Conservation (phyloP, 768 basidiomycete species). For the Artomyces pyxidatus region DNA sequence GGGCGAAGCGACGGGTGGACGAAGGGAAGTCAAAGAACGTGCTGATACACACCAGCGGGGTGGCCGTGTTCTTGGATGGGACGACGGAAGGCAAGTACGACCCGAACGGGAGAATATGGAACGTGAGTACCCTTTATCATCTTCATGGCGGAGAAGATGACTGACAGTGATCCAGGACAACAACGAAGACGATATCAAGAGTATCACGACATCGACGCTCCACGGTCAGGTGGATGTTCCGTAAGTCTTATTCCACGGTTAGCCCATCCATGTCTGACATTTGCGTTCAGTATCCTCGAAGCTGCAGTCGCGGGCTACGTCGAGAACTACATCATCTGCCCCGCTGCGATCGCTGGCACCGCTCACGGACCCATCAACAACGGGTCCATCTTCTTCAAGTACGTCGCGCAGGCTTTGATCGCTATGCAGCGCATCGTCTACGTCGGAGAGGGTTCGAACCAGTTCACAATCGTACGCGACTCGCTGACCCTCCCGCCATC, state of each 20-base stretch:
- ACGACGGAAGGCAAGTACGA: constrained; percentile 5
- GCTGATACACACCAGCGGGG: constrained; percentile 9
- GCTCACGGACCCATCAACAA: not conserved
- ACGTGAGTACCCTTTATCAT: not conserved
- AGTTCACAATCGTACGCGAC: not conserved
- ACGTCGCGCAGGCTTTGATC: not conserved
- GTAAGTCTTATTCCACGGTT: not conserved
- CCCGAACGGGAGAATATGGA: constrained; percentile 3
- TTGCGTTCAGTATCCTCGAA: not conserved
- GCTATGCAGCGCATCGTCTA: not conserved
- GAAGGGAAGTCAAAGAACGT: not conserved
- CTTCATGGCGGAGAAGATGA: not conserved
- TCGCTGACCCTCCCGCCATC: not conserved
- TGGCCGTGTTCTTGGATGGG: constrained; percentile 2
- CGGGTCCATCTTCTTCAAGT: not conserved
- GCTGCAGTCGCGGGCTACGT: not conserved
- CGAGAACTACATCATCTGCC: not conserved
- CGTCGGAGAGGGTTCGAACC: not conserved
- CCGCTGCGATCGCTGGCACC: not conserved
- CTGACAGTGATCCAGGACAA: not conserved
- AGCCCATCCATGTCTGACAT: not conserved
- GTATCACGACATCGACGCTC: constrained; percentile 4
- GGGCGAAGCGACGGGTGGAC: constrained; percentile 4
- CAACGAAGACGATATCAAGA: constrained; percentile 4
- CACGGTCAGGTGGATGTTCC: constrained; percentile 8